These are phyloP conservation scores for Salix suchowensis DNA, from an alignment of 345 rosid genomes.

Conservation along the genomic window DNA sequence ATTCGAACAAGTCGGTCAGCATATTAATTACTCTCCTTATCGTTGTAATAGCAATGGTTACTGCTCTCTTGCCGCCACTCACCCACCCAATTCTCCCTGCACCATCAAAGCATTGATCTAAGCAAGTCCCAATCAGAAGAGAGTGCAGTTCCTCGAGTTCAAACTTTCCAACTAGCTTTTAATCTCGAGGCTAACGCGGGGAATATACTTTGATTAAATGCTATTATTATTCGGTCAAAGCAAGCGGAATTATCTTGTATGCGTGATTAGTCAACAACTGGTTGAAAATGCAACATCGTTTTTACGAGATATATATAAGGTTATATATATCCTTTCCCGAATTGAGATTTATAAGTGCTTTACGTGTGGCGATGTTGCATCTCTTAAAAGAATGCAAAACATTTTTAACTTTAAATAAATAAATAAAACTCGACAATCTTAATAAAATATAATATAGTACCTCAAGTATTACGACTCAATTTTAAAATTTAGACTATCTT, in stretches of 20 bases:
- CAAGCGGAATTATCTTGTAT: not conserved
- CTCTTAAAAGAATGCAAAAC: no score
- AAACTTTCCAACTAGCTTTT: slow-evolving; percentile 13
- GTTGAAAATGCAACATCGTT: not conserved
- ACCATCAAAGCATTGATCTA: slow-evolving; percentile 9
- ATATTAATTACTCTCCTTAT: no score
- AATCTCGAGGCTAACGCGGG: not conserved
- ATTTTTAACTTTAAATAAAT: no score
- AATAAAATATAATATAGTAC: no score
- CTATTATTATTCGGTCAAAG: slow-evolving; percentile 10
- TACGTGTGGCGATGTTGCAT: no score
- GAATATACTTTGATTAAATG: not conserved
- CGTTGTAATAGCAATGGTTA: not conserved
- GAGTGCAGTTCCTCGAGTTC: not conserved
- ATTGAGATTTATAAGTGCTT: no score
- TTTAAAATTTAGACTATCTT: no score
- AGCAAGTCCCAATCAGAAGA: not conserved
- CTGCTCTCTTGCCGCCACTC: slow-evolving; percentile 20
- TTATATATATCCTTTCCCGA: not conserved
- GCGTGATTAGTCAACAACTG: slow-evolving; percentile 15
- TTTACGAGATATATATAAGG: not conserved
- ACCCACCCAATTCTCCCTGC: slow-evolving; percentile 3
- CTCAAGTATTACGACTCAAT: no score
- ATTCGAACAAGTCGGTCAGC: no score
- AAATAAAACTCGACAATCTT: no score